Base-by-base conservation (phyloP, 768 basidiomycete genomes). In the Lactarius deliciosus region DNA sequence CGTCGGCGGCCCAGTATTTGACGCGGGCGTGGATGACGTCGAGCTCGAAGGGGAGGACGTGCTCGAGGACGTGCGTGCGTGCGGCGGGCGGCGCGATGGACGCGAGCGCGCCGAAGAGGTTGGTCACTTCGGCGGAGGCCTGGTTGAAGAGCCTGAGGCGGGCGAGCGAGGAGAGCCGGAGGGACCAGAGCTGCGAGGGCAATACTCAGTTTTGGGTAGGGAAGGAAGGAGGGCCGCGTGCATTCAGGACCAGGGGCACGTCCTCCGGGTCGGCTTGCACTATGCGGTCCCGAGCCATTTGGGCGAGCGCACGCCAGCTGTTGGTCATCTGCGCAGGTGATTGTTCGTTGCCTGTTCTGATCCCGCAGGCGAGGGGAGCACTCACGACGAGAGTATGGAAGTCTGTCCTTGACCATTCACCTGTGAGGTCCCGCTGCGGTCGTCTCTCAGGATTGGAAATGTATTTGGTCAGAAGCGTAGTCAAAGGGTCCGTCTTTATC, bases 141-240 rank as follows among this genome's bases (percentile, higher is more conserved):
- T 94, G 92, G 74, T 93, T 93, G 79, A 89, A 92, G 57, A 94
- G 83, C 56, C 92, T 86, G 55, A 94, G 82, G 20, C 92, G 88
- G 55, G 92, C 85, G 34, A 94, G 84, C 63, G 85, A 86, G 32
- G 90, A 85, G 7, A 94, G 82, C 8, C 92, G 90, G 57, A 94
- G 85, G 73, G 89, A 90, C 92, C 92, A 94, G 34, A 93, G 84
- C 90, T 93, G 65, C 4, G 5, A 1, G 10, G n/a, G n/a, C 3
- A 28, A 28, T 28, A 28, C 28, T 50, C 22, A 50, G 47, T 11
- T 10, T n/a, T 3, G 1, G 20, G 10, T 20, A 32, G 3, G 13
- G 16, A 15, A 22, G 53, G 34, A 34, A 2, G 34, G 34, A 8
- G 34, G 9, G 34, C 36, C 53, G 76, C 89, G 79, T 76, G 91